phyloP scores from a whole-genome alignment of 2,329 filamentous ascomycete species.

The Cordyceps cicadae region DNA sequence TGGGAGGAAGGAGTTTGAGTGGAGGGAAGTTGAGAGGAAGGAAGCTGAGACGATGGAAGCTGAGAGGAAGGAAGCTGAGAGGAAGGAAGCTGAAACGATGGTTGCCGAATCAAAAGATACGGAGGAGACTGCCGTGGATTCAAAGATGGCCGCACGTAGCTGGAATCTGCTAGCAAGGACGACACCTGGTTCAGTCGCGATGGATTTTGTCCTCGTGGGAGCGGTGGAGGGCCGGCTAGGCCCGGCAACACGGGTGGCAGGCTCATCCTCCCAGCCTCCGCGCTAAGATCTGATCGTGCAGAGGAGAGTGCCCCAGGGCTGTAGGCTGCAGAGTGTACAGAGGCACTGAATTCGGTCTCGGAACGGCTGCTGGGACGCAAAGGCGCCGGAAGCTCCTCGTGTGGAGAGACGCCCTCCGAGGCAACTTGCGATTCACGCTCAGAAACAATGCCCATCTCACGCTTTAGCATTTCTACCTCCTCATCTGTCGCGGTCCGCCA shows the following conservation, averaged over 20 bases:
- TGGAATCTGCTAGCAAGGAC: constrained; percentile 16
- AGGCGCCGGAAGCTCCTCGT: background rate
- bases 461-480: constrained; percentile 39
- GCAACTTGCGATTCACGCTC: constrained; percentile 2
- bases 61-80: too few species aligned
- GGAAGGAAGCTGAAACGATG: background rate
- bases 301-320: constrained; percentile 13
- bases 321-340: background rate
- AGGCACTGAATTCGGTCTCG: constrained; percentile 10
- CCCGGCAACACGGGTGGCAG: constrained; percentile 4
- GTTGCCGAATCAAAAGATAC: background rate
- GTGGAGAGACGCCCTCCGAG: background rate
- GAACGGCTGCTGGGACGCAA: constrained; percentile 12
- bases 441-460: constrained; percentile 19
- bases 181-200: constrained; percentile 29
- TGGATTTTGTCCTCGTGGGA: constrained; percentile 16
- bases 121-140: background rate
- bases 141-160: constrained; percentile 7
- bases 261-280: constrained; percentile 3
- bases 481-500: constrained; percentile 76
- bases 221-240: background rate
- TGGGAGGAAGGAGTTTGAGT: too few species aligned
- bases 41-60: too few species aligned
- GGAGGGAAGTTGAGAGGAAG: too few species aligned
- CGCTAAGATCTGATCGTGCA: constrained; percentile 10